phyloP scores from a whole-genome alignment of 257 asterid species.

The Nyctanthes arbortristis region DNA sequence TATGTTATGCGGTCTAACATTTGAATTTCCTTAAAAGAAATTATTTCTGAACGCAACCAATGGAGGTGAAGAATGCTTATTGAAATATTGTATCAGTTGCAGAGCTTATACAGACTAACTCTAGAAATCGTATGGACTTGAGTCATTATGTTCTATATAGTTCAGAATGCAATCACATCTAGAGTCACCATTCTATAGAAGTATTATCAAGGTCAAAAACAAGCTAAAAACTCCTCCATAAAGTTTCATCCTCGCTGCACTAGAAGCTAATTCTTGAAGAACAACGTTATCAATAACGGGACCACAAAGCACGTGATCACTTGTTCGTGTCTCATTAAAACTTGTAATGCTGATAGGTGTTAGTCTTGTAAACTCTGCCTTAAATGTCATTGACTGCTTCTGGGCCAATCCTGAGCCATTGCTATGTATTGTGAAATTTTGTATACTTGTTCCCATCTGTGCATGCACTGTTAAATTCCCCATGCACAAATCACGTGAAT shows the following conservation, averaged over 20 bases:
- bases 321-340: slow-evolving; percentile 21
- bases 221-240: slow-evolving; percentile 9
- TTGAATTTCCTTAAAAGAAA: no score
- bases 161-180: neutral
- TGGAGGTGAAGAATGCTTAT: no score
- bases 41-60: no score
- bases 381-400: slow-evolving; percentile 3
- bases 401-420: slow-evolving; percentile 22
- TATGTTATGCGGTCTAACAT: no score
- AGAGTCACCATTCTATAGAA: neutral
- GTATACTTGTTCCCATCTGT: slow-evolving; percentile 6
- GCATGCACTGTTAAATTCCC: slow-evolving; percentile 21
- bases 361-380: neutral
- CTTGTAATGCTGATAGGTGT: slow-evolving; percentile 18
- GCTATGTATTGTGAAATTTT: slow-evolving; percentile 23
- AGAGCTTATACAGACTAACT: neutral
- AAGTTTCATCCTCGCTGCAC: slow-evolving; percentile 5
- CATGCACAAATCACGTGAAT: slow-evolving; percentile 30
- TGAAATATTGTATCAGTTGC: neutral
- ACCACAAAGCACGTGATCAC: slow-evolving; percentile 25
- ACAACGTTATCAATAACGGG: slow-evolving; percentile 26
- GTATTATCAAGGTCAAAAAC: slow-evolving; percentile 10
- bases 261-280: slow-evolving; percentile 1
- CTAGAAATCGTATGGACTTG: neutral
- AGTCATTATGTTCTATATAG: neutral